Conservation (phyloP, 2,329 filamentous ascomycete genomes). For the Calonectria hongkongensis region DNA sequence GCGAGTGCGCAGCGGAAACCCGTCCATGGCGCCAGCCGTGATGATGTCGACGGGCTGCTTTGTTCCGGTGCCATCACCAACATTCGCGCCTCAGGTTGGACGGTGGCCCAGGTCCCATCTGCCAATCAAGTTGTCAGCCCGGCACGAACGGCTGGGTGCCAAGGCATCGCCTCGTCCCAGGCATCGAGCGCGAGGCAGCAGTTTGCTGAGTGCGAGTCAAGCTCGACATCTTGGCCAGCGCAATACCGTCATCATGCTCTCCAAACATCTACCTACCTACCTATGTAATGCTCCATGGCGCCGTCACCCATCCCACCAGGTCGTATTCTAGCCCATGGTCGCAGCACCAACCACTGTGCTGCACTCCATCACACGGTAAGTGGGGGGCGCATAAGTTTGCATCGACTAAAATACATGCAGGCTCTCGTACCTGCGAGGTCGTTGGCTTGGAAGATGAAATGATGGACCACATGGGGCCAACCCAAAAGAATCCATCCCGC, state of each 20-base stretch:
- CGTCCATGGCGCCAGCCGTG: conserved; percentile 14
- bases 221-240: conserved; percentile 13
- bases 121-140: conserved; percentile 22
- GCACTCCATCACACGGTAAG: conserved; percentile 32
- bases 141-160: conserved; percentile 34
- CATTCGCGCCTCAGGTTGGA: conserved; percentile 21
- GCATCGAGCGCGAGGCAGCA: conserved; percentile 6
- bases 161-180: conserved; percentile 26
- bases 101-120: conserved; percentile 9
- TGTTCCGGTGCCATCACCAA: conserved; percentile 1
- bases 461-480: conserved; percentile 33
- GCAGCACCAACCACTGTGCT: conserved; percentile 17
- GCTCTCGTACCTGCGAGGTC: conserved; percentile 24
- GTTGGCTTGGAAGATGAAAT: conserved; percentile 32
- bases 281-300: conserved; percentile 14
- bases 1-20: conserved; percentile 11
- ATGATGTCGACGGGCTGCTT: conserved; percentile 17
- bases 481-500: conserved; percentile 28
- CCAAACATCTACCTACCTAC: not conserved
- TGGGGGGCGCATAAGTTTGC: conserved; percentile 26
- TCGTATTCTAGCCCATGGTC: conserved; percentile 21
- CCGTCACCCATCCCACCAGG: conserved; percentile 24
- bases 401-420: conserved; percentile 1
- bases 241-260: conserved; percentile 23
- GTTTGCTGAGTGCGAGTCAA: not conserved